Conservation (phyloP, 768 basidiomycete species). For the Mrakia blollopis region DNA sequence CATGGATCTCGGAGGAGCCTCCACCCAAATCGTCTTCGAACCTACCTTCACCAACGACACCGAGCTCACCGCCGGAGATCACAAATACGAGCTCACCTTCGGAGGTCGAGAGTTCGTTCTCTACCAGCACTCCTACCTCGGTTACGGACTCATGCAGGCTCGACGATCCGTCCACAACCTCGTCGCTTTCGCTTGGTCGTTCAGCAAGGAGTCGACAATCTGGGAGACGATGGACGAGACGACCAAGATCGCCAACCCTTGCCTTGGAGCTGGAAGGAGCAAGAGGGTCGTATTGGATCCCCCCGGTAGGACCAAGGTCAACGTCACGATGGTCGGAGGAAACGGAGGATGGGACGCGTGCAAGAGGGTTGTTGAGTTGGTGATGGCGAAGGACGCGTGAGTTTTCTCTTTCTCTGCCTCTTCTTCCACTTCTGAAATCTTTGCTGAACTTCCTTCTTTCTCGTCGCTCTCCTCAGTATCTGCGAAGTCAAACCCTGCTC, state of each 20-base stretch:
- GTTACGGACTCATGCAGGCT: conserved; percentile 90
- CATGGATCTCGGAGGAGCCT: conserved; percentile 92
- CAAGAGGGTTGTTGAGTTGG: conserved; percentile 71
- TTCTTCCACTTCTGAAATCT: no score
- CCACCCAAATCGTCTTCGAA: conserved; percentile 96
- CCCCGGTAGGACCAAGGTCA: conserved; percentile 48
- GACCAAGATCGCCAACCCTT: conserved; percentile 65
- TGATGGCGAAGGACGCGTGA: conserved; percentile 90
- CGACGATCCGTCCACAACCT: conserved; percentile 77
- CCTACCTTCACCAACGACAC: conserved; percentile 57
- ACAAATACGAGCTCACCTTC: conserved; percentile 79
- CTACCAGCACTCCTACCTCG: conserved; percentile 97
- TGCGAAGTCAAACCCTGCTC: conserved; percentile 92
- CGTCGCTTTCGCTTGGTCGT: conserved; percentile 76
- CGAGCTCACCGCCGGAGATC: conserved; percentile 71
- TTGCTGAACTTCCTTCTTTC: background rate
- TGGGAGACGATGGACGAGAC: conserved; percentile 45
- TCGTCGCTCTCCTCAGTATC: conserved; percentile 47
- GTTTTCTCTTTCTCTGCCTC: conserved; percentile 43
- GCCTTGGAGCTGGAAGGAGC: conserved; percentile 63
- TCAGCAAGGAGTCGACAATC: conserved; percentile 42
- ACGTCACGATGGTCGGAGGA: conserved; percentile 80
- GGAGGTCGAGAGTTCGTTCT: conserved; percentile 65
- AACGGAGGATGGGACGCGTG: conserved; percentile 84
- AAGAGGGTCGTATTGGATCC: conserved; percentile 62